Conservation (phyloP, 2,329 filamentous ascomycete genomes). For the Domatiomyces globalis region DNA sequence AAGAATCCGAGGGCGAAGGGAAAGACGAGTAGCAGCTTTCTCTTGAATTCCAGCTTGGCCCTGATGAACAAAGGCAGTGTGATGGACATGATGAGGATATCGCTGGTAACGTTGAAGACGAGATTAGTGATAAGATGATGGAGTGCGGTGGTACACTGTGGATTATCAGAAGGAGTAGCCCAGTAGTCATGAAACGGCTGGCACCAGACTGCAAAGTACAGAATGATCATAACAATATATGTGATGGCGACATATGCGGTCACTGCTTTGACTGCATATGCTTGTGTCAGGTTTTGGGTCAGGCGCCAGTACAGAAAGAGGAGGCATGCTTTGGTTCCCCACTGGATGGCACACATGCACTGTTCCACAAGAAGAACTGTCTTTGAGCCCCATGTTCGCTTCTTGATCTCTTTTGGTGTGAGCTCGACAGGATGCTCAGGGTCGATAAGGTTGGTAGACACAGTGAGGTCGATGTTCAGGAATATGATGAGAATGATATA, state of each 20-base stretch:
- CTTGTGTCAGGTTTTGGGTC: constrained; percentile 27
- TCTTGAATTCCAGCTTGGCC: constrained; percentile 26
- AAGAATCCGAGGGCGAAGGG: constrained; percentile 45
- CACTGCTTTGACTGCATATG: constrained; percentile 27
- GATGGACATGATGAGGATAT: constrained; percentile 33
- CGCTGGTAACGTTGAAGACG: constrained; percentile 36
- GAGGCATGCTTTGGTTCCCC: constrained; percentile 41
- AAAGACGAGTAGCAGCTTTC: constrained; percentile 40
- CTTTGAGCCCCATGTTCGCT: constrained; percentile 39
- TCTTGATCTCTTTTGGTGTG: constrained; percentile 29
- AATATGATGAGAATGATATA: constrained; percentile 32
- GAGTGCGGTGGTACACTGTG: constrained; percentile 34
- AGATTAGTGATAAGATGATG: constrained; percentile 36
- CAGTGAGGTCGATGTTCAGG: constrained; percentile 30
- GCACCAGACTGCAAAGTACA: constrained; percentile 43
- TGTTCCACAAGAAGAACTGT: constrained; percentile 41
- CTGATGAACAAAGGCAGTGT: constrained; percentile 33
- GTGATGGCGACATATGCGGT: constrained; percentile 31
- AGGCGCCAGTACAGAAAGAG: constrained; percentile 41
- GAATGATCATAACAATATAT: constrained; percentile 36
- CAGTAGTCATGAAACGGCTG: constrained; percentile 39
- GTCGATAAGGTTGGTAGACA: constrained; percentile 33
- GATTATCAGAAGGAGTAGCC: constrained; percentile 32
- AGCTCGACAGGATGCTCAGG: constrained; percentile 28
- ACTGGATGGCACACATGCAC: constrained; percentile 37